Base-by-base conservation (phyloP, 495 filamentous ascomycete species). In the Echria macrotheca region DNA sequence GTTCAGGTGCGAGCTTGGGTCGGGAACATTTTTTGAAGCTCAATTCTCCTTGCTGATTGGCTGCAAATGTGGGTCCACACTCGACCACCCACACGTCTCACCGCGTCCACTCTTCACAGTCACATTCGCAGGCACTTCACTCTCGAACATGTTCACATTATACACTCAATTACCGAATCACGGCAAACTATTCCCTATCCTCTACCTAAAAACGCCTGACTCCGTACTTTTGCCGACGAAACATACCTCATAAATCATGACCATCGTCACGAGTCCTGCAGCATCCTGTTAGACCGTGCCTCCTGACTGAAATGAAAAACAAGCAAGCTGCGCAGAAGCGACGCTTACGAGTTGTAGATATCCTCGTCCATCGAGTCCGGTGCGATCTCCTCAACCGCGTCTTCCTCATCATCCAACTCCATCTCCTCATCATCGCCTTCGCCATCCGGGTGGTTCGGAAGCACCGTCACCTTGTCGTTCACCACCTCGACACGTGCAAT, bases 401-500 rank as follows among this genome's bases (percentile, higher is more conserved):
- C 87, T 18, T 84, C 79, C 39, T 81, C 76, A 38, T 81, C 76
- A 24, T 82, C 74, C 44, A 73, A 36, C 47, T 77, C 62, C 71
- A 86, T 83, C 2, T 85, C 83, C 31, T 86, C 82, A 52, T 90
- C 85, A 12, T 75, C 71, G 12, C 63, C 69, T 3, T 81, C 79
- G 40, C 75, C 78, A 4, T 80, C 81, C 1, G 56, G 57, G 62
- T 98, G 93, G 65, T 97, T 96, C 24, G 91, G 74, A 5, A 93
- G 50, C 3, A 98, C 87, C 4, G 77, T 70, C 25, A 96, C 80
- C 63, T 85, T 86, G 26, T 84, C 83, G 15, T 64, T 61, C 43
- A 81, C 80, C 60, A 96, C 70, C 26, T 87, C 80, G 28, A 96
- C 88, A 18, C 76, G 71, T 2, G 91, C 93, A 2, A 65, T 61